phyloP scores from a whole-genome alignment of 1,284 basidiomycete genomes.

The Microbotryum intermedium region DNA sequence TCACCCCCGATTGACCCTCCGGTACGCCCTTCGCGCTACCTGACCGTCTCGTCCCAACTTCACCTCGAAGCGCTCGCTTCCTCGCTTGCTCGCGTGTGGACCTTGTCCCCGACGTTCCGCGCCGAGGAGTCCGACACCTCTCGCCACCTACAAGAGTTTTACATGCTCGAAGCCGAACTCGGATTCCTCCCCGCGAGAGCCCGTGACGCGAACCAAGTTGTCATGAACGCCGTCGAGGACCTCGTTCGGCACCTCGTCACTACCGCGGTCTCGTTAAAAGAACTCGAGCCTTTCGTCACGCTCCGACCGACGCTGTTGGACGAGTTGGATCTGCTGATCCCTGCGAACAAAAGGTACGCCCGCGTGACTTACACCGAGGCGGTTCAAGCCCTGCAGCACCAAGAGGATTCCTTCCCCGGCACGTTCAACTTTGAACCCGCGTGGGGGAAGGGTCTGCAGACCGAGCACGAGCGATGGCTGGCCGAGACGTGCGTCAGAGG shows the following conservation, averaged over 20 bases:
- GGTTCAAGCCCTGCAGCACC: slow-evolving; percentile 50
- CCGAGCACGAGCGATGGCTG: slow-evolving; percentile 89
- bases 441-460: slow-evolving; percentile 67
- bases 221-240: slow-evolving; percentile 65
- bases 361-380: slow-evolving; percentile 75
- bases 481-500: slow-evolving; percentile 53
- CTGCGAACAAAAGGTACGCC: slow-evolving; percentile 18
- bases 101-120: slow-evolving; percentile 82
- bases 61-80: slow-evolving; percentile 83
- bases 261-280: background rate
- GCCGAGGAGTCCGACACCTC: slow-evolving; percentile 81
- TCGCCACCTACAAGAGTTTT: slow-evolving; percentile 94
- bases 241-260: slow-evolving; percentile 23
- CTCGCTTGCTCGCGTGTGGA: slow-evolving; percentile 75
- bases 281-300: slow-evolving; percentile 1
- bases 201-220: slow-evolving; percentile 40
- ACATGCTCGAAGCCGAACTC: slow-evolving; percentile 96
- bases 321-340: background rate
- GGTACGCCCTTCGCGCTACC: slow-evolving; percentile 43
- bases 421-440: slow-evolving; percentile 45
- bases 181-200: slow-evolving; percentile 47
- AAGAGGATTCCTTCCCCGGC: slow-evolving; percentile 34
- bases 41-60: slow-evolving; percentile 91
- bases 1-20: slow-evolving; percentile 1
- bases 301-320: background rate